Evolutionary conservation across 2,329 filamentous ascomycete genomes (phyloP), one percentile per base, ranked within the genome.

Genomic region (Penicillium sp.): DNA sequence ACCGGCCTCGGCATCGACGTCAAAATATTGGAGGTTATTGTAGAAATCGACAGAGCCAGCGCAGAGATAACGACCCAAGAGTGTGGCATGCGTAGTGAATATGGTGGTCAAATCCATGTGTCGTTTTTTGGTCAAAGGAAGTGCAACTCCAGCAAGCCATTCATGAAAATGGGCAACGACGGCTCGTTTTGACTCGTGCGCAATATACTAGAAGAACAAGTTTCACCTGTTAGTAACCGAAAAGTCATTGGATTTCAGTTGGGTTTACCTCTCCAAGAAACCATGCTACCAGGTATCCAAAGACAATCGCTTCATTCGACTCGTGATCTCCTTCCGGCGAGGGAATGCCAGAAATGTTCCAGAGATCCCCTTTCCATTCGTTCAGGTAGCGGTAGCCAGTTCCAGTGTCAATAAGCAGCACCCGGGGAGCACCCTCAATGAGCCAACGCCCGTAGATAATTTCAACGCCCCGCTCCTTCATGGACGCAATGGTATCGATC

Each of bases 161-260:
- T 99, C 94, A 79, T 99, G 94, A 79, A 97, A 97, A 74, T 99
- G 94, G 56, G 92, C 94, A 73, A 97, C 94, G 62, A 99, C 91
- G 3, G 94, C 94, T 68, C 85, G 89, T 64, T 86, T 87, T 75
- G 90, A 94, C 76, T 97, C 93, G 72, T 96, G 92, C 68, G 87
- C 90, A 61, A 96, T 91, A 73, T 92, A 97, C 92, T 96, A 33
- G 12, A 65, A 35, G 14, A 12, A 43, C 5, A 43, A 23, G 14
- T 3, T 21, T 14, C 38, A 40, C 45, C 35, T n/a, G 47, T 69
- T 55, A 28, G 53, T 64, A 24, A 64, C 58, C 21, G 47, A 11
- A 47, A 18, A 43, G 20, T 20, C 11, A 21, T 12, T 21, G 18
- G 4, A 20, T 2, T 47, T 58, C 57, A 60, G 23, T 28, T 18